Conservation (phyloP, 1,139 yeast genomes). For the Zygoascus hellenicus region DNA sequence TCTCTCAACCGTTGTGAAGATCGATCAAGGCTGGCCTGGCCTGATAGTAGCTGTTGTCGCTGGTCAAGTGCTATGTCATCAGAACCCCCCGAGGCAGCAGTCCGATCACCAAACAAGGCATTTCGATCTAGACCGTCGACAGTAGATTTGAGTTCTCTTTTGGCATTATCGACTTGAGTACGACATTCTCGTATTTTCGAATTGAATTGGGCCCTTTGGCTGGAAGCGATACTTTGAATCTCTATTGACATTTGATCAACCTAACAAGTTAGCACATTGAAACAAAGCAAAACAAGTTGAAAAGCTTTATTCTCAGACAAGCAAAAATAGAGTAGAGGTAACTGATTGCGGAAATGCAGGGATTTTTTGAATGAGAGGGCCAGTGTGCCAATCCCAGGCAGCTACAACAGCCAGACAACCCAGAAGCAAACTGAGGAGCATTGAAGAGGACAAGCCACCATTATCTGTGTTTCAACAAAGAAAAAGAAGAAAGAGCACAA, state of each 20-base stretch:
- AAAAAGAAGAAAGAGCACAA: too few relatives aligned
- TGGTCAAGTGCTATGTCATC: slow-evolving; percentile 57
- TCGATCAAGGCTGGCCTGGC: slow-evolving; percentile 76
- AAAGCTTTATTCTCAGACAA: too few relatives aligned
- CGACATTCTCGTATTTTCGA: slow-evolving; percentile 66
- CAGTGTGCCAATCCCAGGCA: too few relatives aligned
- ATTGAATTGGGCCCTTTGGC: slow-evolving; percentile 61
- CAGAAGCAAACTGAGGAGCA: too few relatives aligned
- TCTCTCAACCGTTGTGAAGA: slow-evolving; percentile 80
- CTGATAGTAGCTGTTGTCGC: slow-evolving; percentile 72
- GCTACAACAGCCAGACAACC: too few relatives aligned
- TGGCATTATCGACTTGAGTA: slow-evolving; percentile 52
- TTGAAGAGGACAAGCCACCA: too few relatives aligned
- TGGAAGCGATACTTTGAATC: slow-evolving; percentile 72
- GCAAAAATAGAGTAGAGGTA: too few relatives aligned
- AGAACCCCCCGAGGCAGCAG: slow-evolving; percentile 22
- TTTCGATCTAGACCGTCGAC: slow-evolving; percentile 55
- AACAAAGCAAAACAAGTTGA: too few relatives aligned
- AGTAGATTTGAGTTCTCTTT: slow-evolving; percentile 40
- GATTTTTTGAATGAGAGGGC: too few relatives aligned
- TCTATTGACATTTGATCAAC: slow-evolving; percentile 77
- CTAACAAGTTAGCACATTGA: slow-evolving; percentile 13
- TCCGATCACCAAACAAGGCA: slow-evolving; percentile 59
- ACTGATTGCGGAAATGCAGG: too few relatives aligned
- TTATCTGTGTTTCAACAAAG: too few relatives aligned